Base-by-base conservation (phyloP, 768 basidiomycete species). In the Lepiota venenata region DNA sequence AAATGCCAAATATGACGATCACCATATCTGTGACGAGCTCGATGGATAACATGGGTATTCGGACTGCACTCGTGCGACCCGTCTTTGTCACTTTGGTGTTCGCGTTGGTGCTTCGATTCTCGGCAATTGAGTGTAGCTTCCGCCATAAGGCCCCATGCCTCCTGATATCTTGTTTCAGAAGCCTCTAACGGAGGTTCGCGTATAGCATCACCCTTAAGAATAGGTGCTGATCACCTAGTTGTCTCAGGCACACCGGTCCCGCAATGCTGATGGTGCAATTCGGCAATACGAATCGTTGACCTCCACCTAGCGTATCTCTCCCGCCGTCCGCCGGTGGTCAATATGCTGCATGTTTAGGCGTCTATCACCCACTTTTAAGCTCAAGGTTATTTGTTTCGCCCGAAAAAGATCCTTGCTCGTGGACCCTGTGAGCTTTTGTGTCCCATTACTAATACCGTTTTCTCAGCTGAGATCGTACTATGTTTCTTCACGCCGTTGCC, bases 181-280 rank as follows among this genome's bases (percentile, higher is more conserved):
- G 14, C 27, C 20, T 36, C 35, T 27, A 27, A 52, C 43, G 51
- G 43, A 42, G 7, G 16, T 36, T 38, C 9, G n/a, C 51, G 51
- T 6, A 47, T 11, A 25, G 2, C 14, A 18, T n/a, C 10, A 6
- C 36, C 6, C 15, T 18, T 25, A 44, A 52, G 25, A 52, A 45
- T 52, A 52, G 43, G 16, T 25, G 36, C 37, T 52, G 51, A 45
- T 52, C 32, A 32, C 10, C 32, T 8, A 32, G 10, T 32, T 4
- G 10, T 32, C 21, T 32, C 51, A 52, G 51, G 51, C 51, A 52
- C 51, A 18, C 32, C 42, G 8, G 11, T 39, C 18, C 35, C 37
- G 27, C 46, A 41, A 35, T 35, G n/a, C 1, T 52, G 50, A 52
- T 36, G n/a, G 41, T 20, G 29, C 41, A 42, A 20, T 35, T 14